These are phyloP conservation scores for Talaromyces sp. DNA, from an alignment of 2,329 filamentous ascomycete species.

Conservation along the genomic window DNA sequence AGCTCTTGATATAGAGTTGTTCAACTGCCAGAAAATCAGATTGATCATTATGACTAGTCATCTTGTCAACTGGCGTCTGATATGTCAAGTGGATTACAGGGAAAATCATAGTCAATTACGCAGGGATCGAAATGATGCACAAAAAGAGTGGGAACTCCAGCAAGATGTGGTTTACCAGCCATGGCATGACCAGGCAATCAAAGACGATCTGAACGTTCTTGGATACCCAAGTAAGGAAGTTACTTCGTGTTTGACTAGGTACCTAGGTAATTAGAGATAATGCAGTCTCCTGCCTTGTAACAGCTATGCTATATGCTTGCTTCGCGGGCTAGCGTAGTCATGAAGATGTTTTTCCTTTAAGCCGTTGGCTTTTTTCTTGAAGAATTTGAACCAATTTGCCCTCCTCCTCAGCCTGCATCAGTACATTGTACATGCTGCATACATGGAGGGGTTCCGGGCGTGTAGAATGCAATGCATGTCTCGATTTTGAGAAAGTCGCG, in stretches of 20 bases:
- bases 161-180: conserved; percentile 12
- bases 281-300: neutral
- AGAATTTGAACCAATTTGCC: neutral
- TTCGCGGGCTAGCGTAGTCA: too few species aligned
- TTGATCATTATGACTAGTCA: too few species aligned
- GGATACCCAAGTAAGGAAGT: too few species aligned
- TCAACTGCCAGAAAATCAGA: too few species aligned
- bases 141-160: conserved; percentile 10
- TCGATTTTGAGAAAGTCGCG: neutral
- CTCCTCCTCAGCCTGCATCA: neutral
- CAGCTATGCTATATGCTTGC: too few species aligned
- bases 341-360: neutral
- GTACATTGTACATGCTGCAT: neutral
- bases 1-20: too few species aligned
- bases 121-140: conserved; percentile 4
- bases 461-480: neutral
- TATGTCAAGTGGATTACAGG: too few species aligned
- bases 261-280: neutral
- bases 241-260: too few species aligned
- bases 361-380: neutral
- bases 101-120: conserved; percentile 1
- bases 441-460: neutral
- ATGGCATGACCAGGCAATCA: conserved; percentile 4
- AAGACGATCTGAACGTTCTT: conserved; percentile 1
- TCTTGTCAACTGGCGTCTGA: too few species aligned